phyloP scores from a whole-genome alignment of 2,329 filamentous ascomycete species.

The Aspergillus glaucus region DNA sequence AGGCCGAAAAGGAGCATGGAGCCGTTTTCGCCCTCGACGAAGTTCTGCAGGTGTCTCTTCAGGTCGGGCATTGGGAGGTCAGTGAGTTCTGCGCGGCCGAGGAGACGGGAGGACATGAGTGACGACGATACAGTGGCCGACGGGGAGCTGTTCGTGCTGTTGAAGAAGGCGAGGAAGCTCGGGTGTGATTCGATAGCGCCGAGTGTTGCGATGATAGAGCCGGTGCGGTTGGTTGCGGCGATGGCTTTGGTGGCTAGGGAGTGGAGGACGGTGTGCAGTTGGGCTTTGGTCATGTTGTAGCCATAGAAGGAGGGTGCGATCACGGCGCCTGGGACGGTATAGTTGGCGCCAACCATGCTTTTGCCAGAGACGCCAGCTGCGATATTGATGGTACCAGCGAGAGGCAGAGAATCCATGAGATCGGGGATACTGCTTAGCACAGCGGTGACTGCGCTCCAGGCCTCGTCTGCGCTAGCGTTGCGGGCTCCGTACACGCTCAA shows the following conservation, averaged over 20 bases:
- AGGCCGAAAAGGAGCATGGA: slow-evolving; percentile 20
- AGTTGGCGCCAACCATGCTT: not conserved
- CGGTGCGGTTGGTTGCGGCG: not conserved
- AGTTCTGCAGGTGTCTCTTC: slow-evolving; percentile 3
- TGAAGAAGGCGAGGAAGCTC: slow-evolving; percentile 17
- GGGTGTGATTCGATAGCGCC: slow-evolving; percentile 3
- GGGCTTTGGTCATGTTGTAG: slow-evolving; percentile 18
- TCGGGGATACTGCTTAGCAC: slow-evolving; percentile 11
- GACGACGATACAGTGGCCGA: slow-evolving; percentile 23
- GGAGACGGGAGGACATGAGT: slow-evolving; percentile 28
- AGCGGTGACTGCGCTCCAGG: slow-evolving; percentile 28
- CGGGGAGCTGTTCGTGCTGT: slow-evolving; percentile 18
- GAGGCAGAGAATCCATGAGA: slow-evolving; percentile 18
- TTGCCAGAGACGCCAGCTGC: slow-evolving; percentile 16
- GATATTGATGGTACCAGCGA: slow-evolving; percentile 19
- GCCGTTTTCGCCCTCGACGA: slow-evolving; percentile 15
- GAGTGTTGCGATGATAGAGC: slow-evolving; percentile 1
- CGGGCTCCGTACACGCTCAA: slow-evolving; percentile 5
- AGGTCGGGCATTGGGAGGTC: slow-evolving; percentile 9
- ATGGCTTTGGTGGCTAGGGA: slow-evolving; percentile 8
- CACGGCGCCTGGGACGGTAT: slow-evolving; percentile 4
- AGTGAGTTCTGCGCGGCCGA: slow-evolving; percentile 27
- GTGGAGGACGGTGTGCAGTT: slow-evolving; percentile 12
- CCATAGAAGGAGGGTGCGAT: slow-evolving; percentile 12
- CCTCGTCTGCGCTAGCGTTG: slow-evolving; percentile 18